phyloP scores from a whole-genome alignment of 2,329 filamentous ascomycete genomes.

The Fusarium sp. region DNA sequence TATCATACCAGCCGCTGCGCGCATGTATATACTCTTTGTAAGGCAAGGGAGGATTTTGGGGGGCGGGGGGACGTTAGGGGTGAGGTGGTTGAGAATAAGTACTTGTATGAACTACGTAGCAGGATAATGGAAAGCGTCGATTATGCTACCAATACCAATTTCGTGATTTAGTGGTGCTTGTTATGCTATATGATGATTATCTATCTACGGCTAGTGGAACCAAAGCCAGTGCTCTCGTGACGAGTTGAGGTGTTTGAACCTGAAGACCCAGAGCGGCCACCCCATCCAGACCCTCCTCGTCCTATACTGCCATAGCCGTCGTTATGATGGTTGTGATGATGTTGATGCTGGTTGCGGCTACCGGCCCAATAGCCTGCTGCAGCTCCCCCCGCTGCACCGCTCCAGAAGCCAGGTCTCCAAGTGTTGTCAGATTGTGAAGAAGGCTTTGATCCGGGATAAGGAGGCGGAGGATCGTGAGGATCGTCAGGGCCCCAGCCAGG shows the following conservation, averaged over 20 bases:
- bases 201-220: slow-evolving; percentile 73
- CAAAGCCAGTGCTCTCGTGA: slow-evolving; percentile 79
- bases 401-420: slow-evolving; percentile 83
- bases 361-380: slow-evolving; percentile 77
- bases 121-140: slow-evolving; percentile 49
- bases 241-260: slow-evolving; percentile 59
- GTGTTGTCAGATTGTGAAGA: slow-evolving; percentile 57
- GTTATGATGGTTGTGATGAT: slow-evolving; percentile 46
- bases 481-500: slow-evolving; percentile 56
- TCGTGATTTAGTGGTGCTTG: not conserved
- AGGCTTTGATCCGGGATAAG: slow-evolving; percentile 57
- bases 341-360: slow-evolving; percentile 54
- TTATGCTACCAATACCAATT: slow-evolving; percentile 30
- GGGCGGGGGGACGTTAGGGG: no score
- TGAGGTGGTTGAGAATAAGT: slow-evolving; percentile 28
- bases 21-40: slow-evolving; percentile 48
- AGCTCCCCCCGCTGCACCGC: slow-evolving; percentile 74
- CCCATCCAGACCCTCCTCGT: slow-evolving; percentile 53
- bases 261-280: slow-evolving; percentile 49
- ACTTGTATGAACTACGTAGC: slow-evolving; percentile 37
- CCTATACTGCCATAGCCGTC: slow-evolving; percentile 53
- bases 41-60: slow-evolving; percentile 27
- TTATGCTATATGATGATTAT: not conserved
- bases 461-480: slow-evolving; percentile 61
- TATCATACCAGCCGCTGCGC: slow-evolving; percentile 18